Evolutionary conservation across 306 rosid species (phyloP).

Genomic region (Citrullus mucosospermus): DNA sequence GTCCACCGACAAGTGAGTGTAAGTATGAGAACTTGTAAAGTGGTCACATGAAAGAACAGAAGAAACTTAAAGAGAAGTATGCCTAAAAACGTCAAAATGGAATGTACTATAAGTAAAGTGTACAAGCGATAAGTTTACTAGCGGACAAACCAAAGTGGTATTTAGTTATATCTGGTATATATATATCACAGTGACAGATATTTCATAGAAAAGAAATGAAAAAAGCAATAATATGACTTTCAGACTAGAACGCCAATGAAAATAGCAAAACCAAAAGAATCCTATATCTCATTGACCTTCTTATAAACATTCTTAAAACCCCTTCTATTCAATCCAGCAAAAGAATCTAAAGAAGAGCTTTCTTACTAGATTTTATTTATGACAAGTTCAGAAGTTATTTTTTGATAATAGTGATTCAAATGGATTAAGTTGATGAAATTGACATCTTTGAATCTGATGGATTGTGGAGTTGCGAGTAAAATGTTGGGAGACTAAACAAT

Average conservation of each 20-base stretch:
- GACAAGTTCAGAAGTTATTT: background rate
- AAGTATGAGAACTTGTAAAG: slow-evolving; percentile 10
- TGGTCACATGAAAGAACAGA: background rate
- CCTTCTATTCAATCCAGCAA: background rate
- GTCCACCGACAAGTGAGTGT: slow-evolving; percentile 10
- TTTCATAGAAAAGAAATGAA: background rate
- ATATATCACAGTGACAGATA: background rate
- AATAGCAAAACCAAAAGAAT: background rate
- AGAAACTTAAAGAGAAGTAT: background rate
- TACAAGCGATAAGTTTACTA: background rate
- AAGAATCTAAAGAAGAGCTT: background rate
- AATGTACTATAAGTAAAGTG: background rate
- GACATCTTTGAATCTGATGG: background rate
- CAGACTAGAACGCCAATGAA: background rate
- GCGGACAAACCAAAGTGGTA: background rate
- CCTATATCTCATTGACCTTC: background rate
- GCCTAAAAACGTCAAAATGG: background rate
- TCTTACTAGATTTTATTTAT: background rate
- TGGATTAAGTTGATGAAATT: background rate
- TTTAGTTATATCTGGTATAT: background rate
- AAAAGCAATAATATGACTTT: background rate
- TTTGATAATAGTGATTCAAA: background rate
- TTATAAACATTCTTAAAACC: background rate
- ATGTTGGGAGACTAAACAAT: background rate
- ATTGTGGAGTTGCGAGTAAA: background rate